phyloP scores from a whole-genome alignment of 441 rosid genomes.

The Gossypium gossypioides region DNA sequence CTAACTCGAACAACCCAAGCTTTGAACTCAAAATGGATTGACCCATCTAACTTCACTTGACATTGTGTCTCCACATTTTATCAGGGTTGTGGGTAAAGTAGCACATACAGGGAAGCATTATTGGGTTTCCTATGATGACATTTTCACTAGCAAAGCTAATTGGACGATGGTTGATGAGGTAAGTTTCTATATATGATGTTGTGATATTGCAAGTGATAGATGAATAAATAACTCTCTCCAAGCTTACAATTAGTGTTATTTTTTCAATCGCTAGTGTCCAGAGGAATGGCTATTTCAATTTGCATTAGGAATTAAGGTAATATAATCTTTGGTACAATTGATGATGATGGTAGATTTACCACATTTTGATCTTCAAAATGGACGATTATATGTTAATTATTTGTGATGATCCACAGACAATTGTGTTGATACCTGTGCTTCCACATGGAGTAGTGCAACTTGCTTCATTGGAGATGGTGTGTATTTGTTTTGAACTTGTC shows the following conservation, averaged over 20 bases:
- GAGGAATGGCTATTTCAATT: slow-evolving; percentile 62
- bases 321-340: not conserved
- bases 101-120: slow-evolving; percentile 29
- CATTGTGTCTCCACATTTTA: not conserved
- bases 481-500: not conserved
- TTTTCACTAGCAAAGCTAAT: slow-evolving; percentile 19
- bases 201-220: not conserved
- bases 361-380: not conserved
- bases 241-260: slow-evolving; percentile 9
- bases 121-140: slow-evolving; percentile 32
- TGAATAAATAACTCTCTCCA: not conserved
- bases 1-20: not conserved
- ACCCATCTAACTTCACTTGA: not conserved
- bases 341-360: not conserved
- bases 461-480: slow-evolving; percentile 27
- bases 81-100: slow-evolving; percentile 46
- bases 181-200: slow-evolving; percentile 13
- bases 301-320: slow-evolving; percentile 53
- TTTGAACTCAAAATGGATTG: too few species aligned
- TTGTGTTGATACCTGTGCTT: slow-evolving; percentile 46
- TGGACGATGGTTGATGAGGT: slow-evolving; percentile 26
- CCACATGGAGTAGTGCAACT: slow-evolving; percentile 59
- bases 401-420: slow-evolving; percentile 36
- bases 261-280: slow-evolving; percentile 36
- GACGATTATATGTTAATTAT: not conserved